Conservation (phyloP, 2,329 filamentous ascomycete genomes). For the Colletotrichum brevisporum region DNA sequence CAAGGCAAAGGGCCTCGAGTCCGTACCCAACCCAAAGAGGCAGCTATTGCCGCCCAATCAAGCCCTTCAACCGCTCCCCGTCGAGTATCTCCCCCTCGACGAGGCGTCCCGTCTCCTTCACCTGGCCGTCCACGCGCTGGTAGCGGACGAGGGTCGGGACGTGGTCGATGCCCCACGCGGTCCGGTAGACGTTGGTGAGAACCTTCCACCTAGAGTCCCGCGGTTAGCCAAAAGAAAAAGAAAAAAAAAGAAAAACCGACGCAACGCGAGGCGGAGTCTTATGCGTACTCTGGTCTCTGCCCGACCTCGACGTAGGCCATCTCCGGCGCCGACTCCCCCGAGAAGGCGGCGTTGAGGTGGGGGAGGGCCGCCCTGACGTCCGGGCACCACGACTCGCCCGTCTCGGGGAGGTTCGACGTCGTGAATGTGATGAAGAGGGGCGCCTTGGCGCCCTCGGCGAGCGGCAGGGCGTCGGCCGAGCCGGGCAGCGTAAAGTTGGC, state of each 20-base stretch:
- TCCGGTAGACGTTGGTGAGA: slow-evolving; percentile 50
- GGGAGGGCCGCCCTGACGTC: slow-evolving; percentile 55
- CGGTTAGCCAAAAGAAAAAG: not conserved
- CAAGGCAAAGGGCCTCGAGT: no score
- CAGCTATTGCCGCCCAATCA: slow-evolving; percentile 38
- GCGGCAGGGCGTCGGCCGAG: not conserved
- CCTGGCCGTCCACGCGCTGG: slow-evolving; percentile 47
- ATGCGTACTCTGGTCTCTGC: slow-evolving; percentile 50
- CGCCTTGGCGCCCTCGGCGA: not conserved
- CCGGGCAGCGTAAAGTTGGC: slow-evolving; percentile 5
- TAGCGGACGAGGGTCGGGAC: slow-evolving; percentile 54
- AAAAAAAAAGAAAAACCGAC: not conserved
- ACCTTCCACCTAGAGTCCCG: slow-evolving; percentile 51
- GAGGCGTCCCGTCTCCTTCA: slow-evolving; percentile 48
- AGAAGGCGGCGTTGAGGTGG: slow-evolving; percentile 49
- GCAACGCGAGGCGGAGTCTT: no score
- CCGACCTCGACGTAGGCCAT: slow-evolving; percentile 53
- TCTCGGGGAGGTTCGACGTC: slow-evolving; percentile 51
- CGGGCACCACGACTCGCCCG: slow-evolving; percentile 55
- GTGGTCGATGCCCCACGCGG: slow-evolving; percentile 50
- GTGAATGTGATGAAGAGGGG: slow-evolving; percentile 53
- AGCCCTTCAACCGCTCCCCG: slow-evolving; percentile 42
- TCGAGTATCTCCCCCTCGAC: slow-evolving; percentile 47
- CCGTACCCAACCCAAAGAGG: no score
- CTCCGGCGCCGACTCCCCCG: slow-evolving; percentile 42